phyloP scores from a whole-genome alignment of 108 stramenopile species.

The Hondaea fermentalgiana region DNA sequence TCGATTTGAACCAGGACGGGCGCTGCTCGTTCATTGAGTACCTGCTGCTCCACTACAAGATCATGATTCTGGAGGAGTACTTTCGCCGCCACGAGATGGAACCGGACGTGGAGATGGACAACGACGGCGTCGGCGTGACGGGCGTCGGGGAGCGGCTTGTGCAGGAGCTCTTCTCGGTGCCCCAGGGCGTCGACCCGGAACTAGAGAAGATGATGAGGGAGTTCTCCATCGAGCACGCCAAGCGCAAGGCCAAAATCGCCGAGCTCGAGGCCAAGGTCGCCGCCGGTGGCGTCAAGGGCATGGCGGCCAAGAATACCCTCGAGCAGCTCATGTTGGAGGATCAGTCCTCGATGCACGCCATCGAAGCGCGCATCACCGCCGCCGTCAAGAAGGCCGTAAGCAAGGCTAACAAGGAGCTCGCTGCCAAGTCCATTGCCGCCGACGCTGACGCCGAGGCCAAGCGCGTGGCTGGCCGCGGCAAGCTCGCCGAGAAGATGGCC shows the following conservation, averaged over 20 bases:
- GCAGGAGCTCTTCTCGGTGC: slow-evolving; percentile 20
- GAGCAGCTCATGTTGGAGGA: not conserved
- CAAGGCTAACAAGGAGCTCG: not conserved
- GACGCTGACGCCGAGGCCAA: not conserved
- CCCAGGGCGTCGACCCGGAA: not conserved
- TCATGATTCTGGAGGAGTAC: slow-evolving; percentile 18
- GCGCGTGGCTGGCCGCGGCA: not conserved
- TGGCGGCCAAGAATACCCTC: slow-evolving; percentile 16
- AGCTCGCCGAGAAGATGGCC: not conserved
- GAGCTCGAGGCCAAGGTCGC: slow-evolving; percentile 14
- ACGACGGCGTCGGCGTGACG: slow-evolving; percentile 7
- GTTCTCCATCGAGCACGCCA: not conserved
- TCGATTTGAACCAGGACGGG: slow-evolving; percentile 10
- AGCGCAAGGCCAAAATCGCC: slow-evolving; percentile 5
- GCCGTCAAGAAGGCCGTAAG: not conserved
- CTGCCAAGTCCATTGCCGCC: not conserved
- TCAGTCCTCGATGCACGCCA: not conserved
- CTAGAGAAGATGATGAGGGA: slow-evolving; percentile 15
- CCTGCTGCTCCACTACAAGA: slow-evolving; percentile 24
- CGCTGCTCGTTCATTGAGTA: not conserved
- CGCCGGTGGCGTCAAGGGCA: slow-evolving; percentile 18
- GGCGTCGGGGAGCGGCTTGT: slow-evolving; percentile 13
- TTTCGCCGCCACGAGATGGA: not conserved
- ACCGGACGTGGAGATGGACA: not conserved
- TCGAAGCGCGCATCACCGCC: slow-evolving; percentile 1